Evolutionary conservation across 768 basidiomycete species (phyloP).

Genomic region (Psilocybe azurescens): DNA sequence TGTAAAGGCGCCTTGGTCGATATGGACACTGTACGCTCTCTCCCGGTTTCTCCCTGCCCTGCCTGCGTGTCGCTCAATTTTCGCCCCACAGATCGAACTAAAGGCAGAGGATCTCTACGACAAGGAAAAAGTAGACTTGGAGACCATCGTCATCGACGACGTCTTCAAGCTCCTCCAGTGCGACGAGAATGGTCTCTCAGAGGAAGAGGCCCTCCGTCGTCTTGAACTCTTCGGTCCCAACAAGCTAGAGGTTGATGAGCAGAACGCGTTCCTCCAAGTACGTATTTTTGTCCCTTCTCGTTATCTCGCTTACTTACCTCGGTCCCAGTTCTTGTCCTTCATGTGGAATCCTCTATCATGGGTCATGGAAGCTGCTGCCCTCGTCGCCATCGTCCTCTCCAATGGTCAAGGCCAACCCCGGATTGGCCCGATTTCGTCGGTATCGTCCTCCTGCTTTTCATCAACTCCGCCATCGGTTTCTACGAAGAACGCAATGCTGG

Average conservation of each 20-base stretch:
- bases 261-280: constrained; percentile 90
- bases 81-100: constrained; percentile 69
- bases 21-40: constrained; percentile 68
- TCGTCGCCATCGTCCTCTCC: constrained; percentile 94
- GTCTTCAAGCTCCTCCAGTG: constrained; percentile 97
- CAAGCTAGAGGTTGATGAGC: constrained; percentile 90
- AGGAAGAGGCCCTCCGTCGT: constrained; percentile 81
- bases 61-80: constrained; percentile 10
- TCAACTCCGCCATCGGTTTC: constrained; percentile 98
- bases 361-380: constrained; percentile 98
- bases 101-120: constrained; percentile 95
- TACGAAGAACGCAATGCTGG: constrained; percentile 97
- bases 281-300: constrained; percentile 15
- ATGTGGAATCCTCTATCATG: constrained; percentile 99
- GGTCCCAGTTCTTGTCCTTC: constrained; percentile 84
- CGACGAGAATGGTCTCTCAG: constrained; percentile 75
- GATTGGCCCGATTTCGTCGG: constrained; percentile 99
- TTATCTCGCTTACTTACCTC: not conserved
- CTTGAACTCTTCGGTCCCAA: constrained; percentile 95
- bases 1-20: constrained; percentile 81
- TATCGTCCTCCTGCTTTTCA: constrained; percentile 88
- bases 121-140: constrained; percentile 99
- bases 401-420: constrained; percentile 88
- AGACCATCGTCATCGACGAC: constrained; percentile 95
- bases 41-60: constrained; percentile 7